These are phyloP conservation scores for Entophlyctis luteolus DNA, from an alignment of 192 early-diverging fungal genomes.

Conservation along the genomic window DNA sequence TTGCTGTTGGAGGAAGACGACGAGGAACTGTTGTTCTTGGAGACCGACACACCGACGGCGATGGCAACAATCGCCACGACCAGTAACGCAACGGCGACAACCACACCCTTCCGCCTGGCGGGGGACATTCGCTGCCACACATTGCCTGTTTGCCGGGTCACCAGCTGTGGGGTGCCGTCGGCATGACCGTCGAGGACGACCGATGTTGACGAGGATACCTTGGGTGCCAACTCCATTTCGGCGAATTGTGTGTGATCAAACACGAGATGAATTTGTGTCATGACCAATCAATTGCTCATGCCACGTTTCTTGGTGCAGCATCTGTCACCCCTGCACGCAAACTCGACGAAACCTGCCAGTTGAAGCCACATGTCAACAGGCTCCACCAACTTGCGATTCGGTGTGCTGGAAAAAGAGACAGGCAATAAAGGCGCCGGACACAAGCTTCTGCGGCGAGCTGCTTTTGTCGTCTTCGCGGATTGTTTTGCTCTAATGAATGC, in stretches of 20 bases:
- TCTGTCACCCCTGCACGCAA: slow-evolving; percentile 32
- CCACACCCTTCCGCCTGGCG: too few relatives aligned
- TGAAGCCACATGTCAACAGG: slow-evolving; percentile 59
- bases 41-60: too few relatives aligned
- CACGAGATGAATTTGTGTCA: neutral
- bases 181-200: too few relatives aligned
- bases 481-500: slow-evolving; percentile 68
- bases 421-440: slow-evolving; percentile 66
- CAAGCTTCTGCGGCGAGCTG: slow-evolving; percentile 54
- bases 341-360: slow-evolving; percentile 48
- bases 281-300: slow-evolving; percentile 61
- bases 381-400: slow-evolving; percentile 68
- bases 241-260: neutral
- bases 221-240: neutral
- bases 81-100: too few relatives aligned
- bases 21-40: too few relatives aligned
- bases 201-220: neutral
- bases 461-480: slow-evolving; percentile 49
- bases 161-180: too few relatives aligned
- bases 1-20: too few relatives aligned
- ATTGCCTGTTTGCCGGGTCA: too few relatives aligned
- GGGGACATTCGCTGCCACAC: too few relatives aligned
- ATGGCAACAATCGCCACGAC: too few relatives aligned
- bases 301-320: slow-evolving; percentile 62
- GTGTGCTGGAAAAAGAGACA: slow-evolving; percentile 66